phyloP scores from a whole-genome alignment of 2,329 filamentous ascomycete genomes.

The Ascocoryne sarcoides region DNA sequence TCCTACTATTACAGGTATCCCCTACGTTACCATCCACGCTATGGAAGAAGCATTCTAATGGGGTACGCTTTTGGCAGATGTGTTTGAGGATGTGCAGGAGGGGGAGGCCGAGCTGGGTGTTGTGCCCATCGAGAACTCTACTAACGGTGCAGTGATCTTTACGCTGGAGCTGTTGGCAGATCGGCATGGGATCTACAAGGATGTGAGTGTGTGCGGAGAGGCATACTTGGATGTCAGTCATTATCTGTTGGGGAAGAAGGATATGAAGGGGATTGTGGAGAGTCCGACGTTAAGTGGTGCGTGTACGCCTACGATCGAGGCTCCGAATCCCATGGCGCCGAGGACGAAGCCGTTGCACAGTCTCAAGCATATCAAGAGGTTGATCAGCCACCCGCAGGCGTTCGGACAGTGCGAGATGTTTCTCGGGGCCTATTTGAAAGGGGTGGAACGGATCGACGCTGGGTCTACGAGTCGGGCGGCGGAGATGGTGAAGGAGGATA shows the following conservation, averaged over 20 bases:
- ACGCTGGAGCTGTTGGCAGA: constrained; percentile 86
- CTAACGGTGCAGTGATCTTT: constrained; percentile 84
- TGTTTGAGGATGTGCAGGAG: constrained; percentile 71
- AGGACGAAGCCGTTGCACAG: constrained; percentile 39
- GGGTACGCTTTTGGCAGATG: constrained; percentile 41
- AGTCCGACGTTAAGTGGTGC: constrained; percentile 34
- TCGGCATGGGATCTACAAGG: constrained; percentile 50
- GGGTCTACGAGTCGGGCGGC: constrained; percentile 81
- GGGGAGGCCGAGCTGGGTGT: constrained; percentile 61
- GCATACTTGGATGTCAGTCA: constrained; percentile 83
- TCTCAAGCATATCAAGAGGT: constrained; percentile 56
- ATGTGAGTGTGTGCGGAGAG: constrained; percentile 73
- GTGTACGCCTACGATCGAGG: constrained; percentile 40
- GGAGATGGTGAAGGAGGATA: constrained; percentile 58
- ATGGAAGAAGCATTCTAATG: not conserved
- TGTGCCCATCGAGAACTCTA: constrained; percentile 92
- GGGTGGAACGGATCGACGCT: constrained; percentile 72
- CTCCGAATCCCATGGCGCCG: constrained; percentile 37
- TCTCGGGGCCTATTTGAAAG: constrained; percentile 59
- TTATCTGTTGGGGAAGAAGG: constrained; percentile 58
- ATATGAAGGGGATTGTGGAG: constrained; percentile 13
- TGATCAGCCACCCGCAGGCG: constrained; percentile 93
- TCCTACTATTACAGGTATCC: not conserved
- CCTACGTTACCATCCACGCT: not conserved
- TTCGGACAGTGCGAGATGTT: constrained; percentile 85